Percentiles rank a stretch among this genome's conserved stretches.
These are phyloP conservation scores for Echinochloa phyllopogon DNA, from an alignment of 176 grass and related monocot genomes.

Conservation along the genomic window DNA sequence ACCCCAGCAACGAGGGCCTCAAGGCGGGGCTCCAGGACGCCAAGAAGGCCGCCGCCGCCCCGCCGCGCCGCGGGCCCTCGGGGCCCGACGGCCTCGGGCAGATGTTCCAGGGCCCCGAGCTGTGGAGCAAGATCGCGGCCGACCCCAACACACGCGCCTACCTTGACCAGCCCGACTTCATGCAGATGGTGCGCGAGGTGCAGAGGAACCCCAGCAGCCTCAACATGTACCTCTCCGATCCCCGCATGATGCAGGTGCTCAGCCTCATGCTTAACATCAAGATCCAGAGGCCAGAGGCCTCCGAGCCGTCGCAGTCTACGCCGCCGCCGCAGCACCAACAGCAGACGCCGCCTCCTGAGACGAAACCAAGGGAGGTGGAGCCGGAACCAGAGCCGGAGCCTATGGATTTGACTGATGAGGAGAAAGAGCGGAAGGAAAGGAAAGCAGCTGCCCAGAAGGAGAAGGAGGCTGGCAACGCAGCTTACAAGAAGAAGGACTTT, in stretches of 20 bases:
- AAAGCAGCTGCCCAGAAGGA: conserved; percentile 81
- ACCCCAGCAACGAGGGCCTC: conserved; percentile 82
- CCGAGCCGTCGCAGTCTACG: conserved; percentile 46
- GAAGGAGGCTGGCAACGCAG: conserved; percentile 87
- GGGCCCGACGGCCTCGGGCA: conserved; percentile 61
- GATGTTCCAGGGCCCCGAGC: conserved; percentile 91
- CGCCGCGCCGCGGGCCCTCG: conserved; percentile 36
- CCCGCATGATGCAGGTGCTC: conserved; percentile 95
- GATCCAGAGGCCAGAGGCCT: conserved; percentile 58
- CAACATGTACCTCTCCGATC: conserved; percentile 75
- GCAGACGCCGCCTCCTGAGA: conserved; percentile 27
- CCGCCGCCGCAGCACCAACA: conserved; percentile 21
- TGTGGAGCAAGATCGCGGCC: conserved; percentile 89
- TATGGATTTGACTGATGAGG: conserved; percentile 69
- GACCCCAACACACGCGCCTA: conserved; percentile 79
- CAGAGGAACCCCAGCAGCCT: conserved; percentile 82
- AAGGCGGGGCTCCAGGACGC: conserved; percentile 78
- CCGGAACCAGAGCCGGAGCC: conserved; percentile 61
- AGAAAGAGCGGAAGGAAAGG: conserved; percentile 62
- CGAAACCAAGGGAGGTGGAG: conserved; percentile 51
- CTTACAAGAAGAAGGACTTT: conserved; percentile 99
- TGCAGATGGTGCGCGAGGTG: conserved; percentile 87
- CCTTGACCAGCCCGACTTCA: conserved; percentile 83
- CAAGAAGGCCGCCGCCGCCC: conserved; percentile 46
- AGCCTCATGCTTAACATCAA: conserved; percentile 95